These are phyloP conservation scores for Zygotorulaspora sp. DNA, from an alignment of 805 yeast genomes.

Conservation along the genomic window DNA sequence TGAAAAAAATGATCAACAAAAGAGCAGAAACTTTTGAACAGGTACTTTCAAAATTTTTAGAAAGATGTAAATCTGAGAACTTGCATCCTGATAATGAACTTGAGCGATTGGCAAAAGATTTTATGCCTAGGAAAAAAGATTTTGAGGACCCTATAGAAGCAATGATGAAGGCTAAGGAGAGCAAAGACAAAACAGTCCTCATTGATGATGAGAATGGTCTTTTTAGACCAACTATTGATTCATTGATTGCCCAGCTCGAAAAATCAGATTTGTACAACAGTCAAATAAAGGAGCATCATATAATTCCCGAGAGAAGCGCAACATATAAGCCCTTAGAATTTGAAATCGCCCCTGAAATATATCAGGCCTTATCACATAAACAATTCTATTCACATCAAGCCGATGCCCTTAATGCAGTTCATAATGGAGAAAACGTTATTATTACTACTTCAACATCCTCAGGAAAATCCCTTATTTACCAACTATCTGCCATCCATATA, in stretches of 20 bases:
- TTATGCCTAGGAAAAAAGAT: conserved; percentile 47
- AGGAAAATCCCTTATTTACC: conserved; percentile 91
- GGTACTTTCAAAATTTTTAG: conserved; percentile 39
- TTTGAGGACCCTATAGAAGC: conserved; percentile 60
- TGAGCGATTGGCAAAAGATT: conserved; percentile 32
- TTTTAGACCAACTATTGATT: conserved; percentile 42
- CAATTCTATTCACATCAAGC: conserved; percentile 78
- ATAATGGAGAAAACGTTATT: conserved; percentile 62
- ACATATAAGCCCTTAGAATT: conserved; percentile 40
- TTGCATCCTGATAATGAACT: conserved; percentile 43
- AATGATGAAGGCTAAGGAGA: conserved; percentile 40
- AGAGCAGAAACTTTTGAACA: conserved; percentile 50
- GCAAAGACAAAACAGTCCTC: conserved; percentile 19
- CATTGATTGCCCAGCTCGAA: conserved; percentile 48
- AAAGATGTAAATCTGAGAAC: conserved; percentile 24
- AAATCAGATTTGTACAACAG: conserved; percentile 48
- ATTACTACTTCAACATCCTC: conserved; percentile 95
- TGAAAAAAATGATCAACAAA: conserved; percentile 55
- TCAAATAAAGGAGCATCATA: conserved; percentile 56
- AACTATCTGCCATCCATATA: conserved; percentile 65
- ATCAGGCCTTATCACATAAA: conserved; percentile 47
- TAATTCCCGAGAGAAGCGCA: conserved; percentile 47
- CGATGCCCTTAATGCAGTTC: conserved; percentile 60
- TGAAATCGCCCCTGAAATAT: conserved; percentile 48
- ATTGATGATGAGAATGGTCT: conserved; percentile 25